Percentiles rank a stretch among this genome's conserved stretches.
These are phyloP conservation scores for Cercospora canescens DNA, from an alignment of 2,329 filamentous ascomycete species.

Conservation along the genomic window DNA sequence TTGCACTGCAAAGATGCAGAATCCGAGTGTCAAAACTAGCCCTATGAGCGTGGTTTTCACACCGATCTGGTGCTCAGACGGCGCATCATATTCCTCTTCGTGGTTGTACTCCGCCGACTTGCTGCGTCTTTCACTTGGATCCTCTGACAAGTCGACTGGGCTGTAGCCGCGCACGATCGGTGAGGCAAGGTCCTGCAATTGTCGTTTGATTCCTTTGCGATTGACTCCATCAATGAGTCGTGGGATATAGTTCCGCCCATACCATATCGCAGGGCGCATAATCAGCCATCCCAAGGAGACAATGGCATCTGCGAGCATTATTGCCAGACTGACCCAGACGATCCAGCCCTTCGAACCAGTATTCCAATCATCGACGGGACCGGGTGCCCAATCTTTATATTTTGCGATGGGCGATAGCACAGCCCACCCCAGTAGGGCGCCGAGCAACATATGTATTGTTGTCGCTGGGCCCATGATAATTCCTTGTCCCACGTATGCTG, in stretches of 20 bases:
- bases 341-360: conserved; percentile 97
- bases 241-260: conserved; percentile 44
- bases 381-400: conserved; percentile 82
- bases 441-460: conserved; percentile 91
- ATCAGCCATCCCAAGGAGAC: conserved; percentile 82
- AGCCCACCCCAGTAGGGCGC: conserved; percentile 87
- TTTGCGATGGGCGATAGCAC: conserved; percentile 88
- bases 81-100: conserved; percentile 70
- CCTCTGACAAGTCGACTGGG: conserved; percentile 33
- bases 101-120: conserved; percentile 4
- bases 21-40: conserved; percentile 70
- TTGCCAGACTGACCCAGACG: conserved; percentile 91
- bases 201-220: conserved; percentile 34
- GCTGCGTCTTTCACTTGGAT: conserved; percentile 13
- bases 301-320: conserved; percentile 93
- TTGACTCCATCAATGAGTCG: conserved; percentile 31
- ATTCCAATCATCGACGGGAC: conserved; percentile 84
- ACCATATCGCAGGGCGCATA: conserved; percentile 60
- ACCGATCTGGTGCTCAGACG: conserved; percentile 77
- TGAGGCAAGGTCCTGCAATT: conserved; percentile 36
- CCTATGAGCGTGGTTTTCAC: conserved; percentile 70
- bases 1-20: conserved; percentile 81
- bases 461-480: conserved; percentile 98
- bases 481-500: conserved; percentile 96
- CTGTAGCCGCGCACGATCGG: conserved; percentile 41